phyloP scores from a whole-genome alignment of 257 asterid species.

The Voacanga thouarsii region DNA sequence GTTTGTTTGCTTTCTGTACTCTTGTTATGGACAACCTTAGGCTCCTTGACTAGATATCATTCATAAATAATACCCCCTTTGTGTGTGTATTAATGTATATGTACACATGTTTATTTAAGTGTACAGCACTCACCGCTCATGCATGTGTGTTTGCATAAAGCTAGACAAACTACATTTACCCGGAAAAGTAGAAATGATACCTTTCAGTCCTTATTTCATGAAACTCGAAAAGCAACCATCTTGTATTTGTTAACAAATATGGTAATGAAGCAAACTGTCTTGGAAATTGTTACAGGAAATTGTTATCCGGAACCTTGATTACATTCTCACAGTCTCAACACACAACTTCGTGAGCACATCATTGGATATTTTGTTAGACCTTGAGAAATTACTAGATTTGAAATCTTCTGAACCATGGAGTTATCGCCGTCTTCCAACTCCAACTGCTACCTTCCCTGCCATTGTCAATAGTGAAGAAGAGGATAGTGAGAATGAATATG shows the following conservation, averaged over 20 bases:
- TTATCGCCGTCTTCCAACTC: constrained; percentile 78
- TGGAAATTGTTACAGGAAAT: constrained; percentile 72
- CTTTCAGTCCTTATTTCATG: not conserved
- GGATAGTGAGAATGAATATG: constrained; percentile 46
- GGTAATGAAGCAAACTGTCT: not conserved
- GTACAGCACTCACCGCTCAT: not conserved
- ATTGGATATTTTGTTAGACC: constrained; percentile 63
- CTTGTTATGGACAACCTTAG: not conserved
- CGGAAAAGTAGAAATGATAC: not conserved
- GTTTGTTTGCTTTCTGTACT: not conserved
- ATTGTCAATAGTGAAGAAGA: constrained; percentile 82
- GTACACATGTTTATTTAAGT: not conserved
- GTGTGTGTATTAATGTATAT: not conserved
- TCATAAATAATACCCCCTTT: not conserved
- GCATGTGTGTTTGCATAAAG: not conserved
- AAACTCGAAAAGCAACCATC: not conserved
- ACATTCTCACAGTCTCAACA: constrained; percentile 70
- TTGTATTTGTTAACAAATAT: not conserved
- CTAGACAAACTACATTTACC: not conserved
- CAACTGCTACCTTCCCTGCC: constrained; percentile 88
- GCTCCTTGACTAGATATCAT: not conserved
- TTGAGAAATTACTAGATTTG: constrained; percentile 68
- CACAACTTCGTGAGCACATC: constrained; percentile 57
- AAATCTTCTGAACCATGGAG: constrained; percentile 94
- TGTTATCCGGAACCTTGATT: constrained; percentile 86